Evolutionary conservation across 371 early-diverging fungal genomes (phyloP).

Genomic region (Mortierella sp.): DNA sequence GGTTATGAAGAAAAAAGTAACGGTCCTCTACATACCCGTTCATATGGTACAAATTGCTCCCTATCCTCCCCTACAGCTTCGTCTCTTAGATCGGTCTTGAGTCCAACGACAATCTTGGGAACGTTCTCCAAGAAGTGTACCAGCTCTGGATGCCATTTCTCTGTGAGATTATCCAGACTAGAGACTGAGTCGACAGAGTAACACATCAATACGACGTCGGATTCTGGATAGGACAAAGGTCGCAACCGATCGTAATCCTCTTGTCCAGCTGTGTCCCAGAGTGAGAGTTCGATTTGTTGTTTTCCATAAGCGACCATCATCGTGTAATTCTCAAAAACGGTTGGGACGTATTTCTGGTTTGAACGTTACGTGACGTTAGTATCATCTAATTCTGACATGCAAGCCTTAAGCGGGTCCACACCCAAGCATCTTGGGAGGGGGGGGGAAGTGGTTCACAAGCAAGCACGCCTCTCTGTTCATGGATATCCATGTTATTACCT

Average conservation of each 20-base stretch:
- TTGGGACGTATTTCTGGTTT: conserved; percentile 73
- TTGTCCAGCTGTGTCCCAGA: conserved; percentile 83
- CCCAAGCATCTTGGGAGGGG: no score
- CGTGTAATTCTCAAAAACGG: conserved; percentile 75
- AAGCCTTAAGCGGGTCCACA: not conserved
- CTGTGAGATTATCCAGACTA: conserved; percentile 83
- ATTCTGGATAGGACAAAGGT: conserved; percentile 90
- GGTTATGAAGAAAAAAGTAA: not conserved
- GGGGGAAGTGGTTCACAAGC: no score
- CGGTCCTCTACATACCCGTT: conserved; percentile 48
- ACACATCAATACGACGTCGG: conserved; percentile 88
- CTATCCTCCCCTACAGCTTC: conserved; percentile 24
- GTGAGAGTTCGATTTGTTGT: conserved; percentile 62
- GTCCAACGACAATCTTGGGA: conserved; percentile 90
- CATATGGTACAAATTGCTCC: conserved; percentile 54
- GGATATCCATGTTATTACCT: conserved; percentile 30
- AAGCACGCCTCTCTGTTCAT: no score
- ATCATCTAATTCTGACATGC: not conserved
- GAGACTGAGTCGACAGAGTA: conserved; percentile 82
- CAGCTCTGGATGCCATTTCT: conserved; percentile 87
- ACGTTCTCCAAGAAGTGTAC: conserved; percentile 84
- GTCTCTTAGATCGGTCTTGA: conserved; percentile 87
- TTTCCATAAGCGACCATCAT: conserved; percentile 61
- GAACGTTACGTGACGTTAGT: not conserved
- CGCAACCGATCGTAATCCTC: conserved; percentile 91